Evolutionary conservation across 2,329 filamentous ascomycete species (phyloP).

Genomic region (Blastomyces silverae): DNA sequence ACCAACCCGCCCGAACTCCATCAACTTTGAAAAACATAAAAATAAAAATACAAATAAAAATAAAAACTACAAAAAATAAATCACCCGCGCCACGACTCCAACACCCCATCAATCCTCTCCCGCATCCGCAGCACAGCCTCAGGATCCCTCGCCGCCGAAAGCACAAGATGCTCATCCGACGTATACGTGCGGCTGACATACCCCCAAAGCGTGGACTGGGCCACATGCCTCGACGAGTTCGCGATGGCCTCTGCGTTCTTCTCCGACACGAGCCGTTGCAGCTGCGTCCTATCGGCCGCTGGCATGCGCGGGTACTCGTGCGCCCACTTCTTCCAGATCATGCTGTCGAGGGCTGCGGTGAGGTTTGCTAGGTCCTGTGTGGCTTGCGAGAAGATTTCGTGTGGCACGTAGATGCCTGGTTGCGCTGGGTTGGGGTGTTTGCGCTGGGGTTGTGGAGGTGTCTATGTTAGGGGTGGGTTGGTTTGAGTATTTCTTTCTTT

Average conservation of each 20-base stretch:
- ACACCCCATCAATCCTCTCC: background rate
- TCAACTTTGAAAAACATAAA: background rate
- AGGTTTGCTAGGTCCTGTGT: background rate
- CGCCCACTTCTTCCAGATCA: background rate
- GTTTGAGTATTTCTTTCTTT: background rate
- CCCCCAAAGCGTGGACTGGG: slow-evolving; percentile 1
- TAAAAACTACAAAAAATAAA: background rate
- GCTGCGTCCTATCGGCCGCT: background rate
- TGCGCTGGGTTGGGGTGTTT: background rate
- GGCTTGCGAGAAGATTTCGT: background rate
- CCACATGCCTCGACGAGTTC: background rate
- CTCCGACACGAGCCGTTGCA: background rate
- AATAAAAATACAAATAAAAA: background rate
- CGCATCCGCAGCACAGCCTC: background rate
- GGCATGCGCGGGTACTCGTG: slow-evolving; percentile 3
- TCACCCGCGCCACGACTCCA: slow-evolving; percentile 3
- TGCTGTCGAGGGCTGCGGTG: background rate
- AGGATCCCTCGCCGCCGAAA: background rate
- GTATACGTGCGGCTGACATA: background rate
- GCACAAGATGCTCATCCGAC: background rate
- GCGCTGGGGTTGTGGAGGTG: background rate
- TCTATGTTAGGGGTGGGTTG: background rate
- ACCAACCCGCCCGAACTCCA: background rate
- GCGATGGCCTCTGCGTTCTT: slow-evolving; percentile 3
- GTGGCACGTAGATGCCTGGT: background rate